Evolutionary conservation across 2,329 filamentous ascomycete species (phyloP), one percentile per base, ranked within the genome.

Genomic region (Trichoderma guizhouense): DNA sequence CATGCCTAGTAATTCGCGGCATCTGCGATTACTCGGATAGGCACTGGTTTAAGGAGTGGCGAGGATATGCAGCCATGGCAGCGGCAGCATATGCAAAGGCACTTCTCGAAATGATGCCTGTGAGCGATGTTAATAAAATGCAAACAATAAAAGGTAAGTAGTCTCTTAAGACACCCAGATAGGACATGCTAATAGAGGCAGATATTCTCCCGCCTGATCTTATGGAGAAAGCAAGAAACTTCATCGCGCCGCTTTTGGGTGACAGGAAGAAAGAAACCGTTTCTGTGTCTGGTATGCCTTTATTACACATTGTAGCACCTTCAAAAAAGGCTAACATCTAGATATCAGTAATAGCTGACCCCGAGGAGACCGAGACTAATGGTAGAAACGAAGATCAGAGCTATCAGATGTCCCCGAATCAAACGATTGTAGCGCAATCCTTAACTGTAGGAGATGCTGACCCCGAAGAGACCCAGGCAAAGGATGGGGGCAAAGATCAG

Each of bases 121-220:
- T 3, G 11, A 0, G 53, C 0, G 26, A 30, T 0, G 26, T 57
- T 3, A 1, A 30, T 1, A 30, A 0, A 18, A 18, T 30, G 53
- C 26, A 9, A 18, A 18, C 26, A 2, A 57, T 57, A 11, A 18
- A 18, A 0, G 53, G 53, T 57, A 30, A 57, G 15, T 28, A 3
- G 1, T 28, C 24, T 28, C n/a, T n/a, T n/a, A n/a, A n/a, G n/a
- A n/a, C n/a, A n/a, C n/a, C n/a, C n/a, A n/a, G n/a, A n/a, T n/a
- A n/a, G n/a, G n/a, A n/a, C n/a, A 30, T 57, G 18, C 26, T 57
- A 30, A 57, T 30, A 28, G 21, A 15, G 30, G 7, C 53, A 57
- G 53, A 57, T 26, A 7, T 30, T 9, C 0, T 57, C 7, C 53
- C 43, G 8, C 18, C 43, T 11, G 43, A 47, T 0, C 8, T 47